Evolutionary conservation across 2,329 filamentous ascomycete species (phyloP).

Genomic region (Aspergillus sp.): DNA sequence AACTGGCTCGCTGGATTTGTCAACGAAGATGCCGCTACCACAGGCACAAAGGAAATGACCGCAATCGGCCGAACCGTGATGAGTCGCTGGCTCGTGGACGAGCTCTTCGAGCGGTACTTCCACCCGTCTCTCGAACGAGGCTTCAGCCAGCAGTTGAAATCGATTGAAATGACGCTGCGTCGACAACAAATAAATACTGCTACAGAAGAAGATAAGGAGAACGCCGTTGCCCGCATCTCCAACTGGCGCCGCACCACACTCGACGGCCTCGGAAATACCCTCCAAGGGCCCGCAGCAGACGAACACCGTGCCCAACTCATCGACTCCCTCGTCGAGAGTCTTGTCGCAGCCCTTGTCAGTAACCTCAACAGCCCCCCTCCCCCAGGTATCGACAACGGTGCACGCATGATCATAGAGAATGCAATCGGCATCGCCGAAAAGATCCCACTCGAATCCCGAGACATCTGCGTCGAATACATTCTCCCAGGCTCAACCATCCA

Average conservation of each 20-base stretch:
- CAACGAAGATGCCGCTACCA: slow-evolving; percentile 79
- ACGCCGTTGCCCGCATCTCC: slow-evolving; percentile 80
- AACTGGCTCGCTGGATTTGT: slow-evolving; percentile 76
- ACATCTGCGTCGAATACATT: slow-evolving; percentile 85
- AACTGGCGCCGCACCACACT: slow-evolving; percentile 92
- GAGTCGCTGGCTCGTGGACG: slow-evolving; percentile 83
- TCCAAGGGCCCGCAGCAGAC: slow-evolving; percentile 65
- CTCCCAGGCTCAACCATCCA: slow-evolving; percentile 71
- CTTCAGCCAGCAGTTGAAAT: slow-evolving; percentile 77
- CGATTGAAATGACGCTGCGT: slow-evolving; percentile 84
- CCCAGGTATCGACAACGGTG: slow-evolving; percentile 79
- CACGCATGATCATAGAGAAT: slow-evolving; percentile 89
- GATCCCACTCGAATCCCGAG: slow-evolving; percentile 84
- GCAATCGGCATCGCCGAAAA: slow-evolving; percentile 83
- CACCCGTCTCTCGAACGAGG: slow-evolving; percentile 79
- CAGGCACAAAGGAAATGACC: slow-evolving; percentile 96
- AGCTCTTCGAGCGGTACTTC: slow-evolving; percentile 89
- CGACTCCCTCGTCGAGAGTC: slow-evolving; percentile 65
- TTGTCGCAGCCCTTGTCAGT: slow-evolving; percentile 69
- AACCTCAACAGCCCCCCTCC: slow-evolving; percentile 76
- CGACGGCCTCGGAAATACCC: slow-evolving; percentile 75
- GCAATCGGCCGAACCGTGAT: slow-evolving; percentile 88
- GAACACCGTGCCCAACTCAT: slow-evolving; percentile 70
- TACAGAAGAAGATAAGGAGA: slow-evolving; percentile 85
- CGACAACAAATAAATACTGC: slow-evolving; percentile 69